Conservation (phyloP, 805 yeast genomes). For the Cyberlindnera xylosilytica region DNA sequence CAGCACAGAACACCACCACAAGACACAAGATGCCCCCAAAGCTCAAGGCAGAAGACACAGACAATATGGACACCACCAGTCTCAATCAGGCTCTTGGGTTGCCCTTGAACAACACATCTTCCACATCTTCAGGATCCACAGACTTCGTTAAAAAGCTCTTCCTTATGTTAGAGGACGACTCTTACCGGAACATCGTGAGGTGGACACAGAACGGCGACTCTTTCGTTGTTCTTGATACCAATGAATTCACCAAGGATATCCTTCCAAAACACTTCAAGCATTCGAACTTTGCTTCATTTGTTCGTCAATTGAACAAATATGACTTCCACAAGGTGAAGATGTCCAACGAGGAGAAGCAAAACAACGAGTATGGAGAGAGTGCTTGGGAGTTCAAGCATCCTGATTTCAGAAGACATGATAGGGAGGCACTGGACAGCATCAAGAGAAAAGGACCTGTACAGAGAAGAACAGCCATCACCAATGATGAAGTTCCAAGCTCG, state of each 20-base stretch:
- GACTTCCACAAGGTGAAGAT: conserved; percentile 95
- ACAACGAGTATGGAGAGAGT: conserved; percentile 62
- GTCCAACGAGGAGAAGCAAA: conserved; percentile 56
- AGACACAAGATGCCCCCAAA: conserved; percentile 20
- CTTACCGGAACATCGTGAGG: conserved; percentile 69
- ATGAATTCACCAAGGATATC: conserved; percentile 83
- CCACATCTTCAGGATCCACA: conserved; percentile 47
- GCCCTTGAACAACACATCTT: conserved; percentile 22
- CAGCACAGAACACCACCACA: too few relatives aligned
- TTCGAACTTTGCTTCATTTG: conserved; percentile 91
- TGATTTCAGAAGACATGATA: conserved; percentile 71
- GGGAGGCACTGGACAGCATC: conserved; percentile 80
- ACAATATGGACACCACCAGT: conserved; percentile 1
- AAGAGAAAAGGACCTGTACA: conserved; percentile 73
- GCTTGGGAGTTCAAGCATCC: conserved; percentile 97
- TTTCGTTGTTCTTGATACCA: conserved; percentile 86
- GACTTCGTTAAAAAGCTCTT: conserved; percentile 78
- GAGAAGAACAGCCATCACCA: conserved; percentile 35
- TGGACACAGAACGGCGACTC: conserved; percentile 88
- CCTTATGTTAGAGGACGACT: conserved; percentile 80
- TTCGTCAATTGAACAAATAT: conserved; percentile 91
- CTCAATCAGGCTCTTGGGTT: conserved; percentile 23
- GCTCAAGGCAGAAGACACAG: conserved; percentile 10
- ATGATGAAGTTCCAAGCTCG: conserved; percentile 21
- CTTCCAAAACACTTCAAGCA: conserved; percentile 94